Evolutionary conservation across 2,329 filamentous ascomycete species (phyloP), one percentile per base, ranked within the genome.

Genomic region (Plectosphaerella sp.): DNA sequence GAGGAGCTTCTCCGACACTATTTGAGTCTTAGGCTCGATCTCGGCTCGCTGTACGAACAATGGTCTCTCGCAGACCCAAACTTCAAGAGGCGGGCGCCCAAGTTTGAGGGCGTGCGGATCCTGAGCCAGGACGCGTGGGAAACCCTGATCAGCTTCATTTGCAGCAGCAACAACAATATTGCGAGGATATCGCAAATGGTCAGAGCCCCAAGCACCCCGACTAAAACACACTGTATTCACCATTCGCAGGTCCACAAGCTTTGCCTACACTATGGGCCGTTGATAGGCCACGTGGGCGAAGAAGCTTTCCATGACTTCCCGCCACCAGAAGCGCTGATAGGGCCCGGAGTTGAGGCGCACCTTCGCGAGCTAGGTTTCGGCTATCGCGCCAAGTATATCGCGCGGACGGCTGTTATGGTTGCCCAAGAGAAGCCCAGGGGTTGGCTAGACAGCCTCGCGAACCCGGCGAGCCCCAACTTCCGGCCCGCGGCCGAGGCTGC

Each of bases 121-220:
- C 74, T 99, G 45, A 89, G 87, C 61, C 94, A 99, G 72, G 92
- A 97, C 74, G 86, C 93, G 1, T 99, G 95, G 94, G 94, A 99
- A 69, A 86, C 94, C 1, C 76, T 99, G 20, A 77, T 99, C 22
- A 87, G 88, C 52, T 99, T 99, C 70, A 99, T 99, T 58, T 99
- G 94, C 77, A 97, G 92, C 70, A 96, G 91, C 71, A 99, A 99
- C 72, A 99, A 99, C 72, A 97, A 99, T 66, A 99, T 99, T 55
- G 81, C 86, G 2, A 84, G 94, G 39, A 99, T 99, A 66, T 93
- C 89, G 5, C 89, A 95, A 70, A 99, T 99, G 94, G 91, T 88
- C 62, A 57, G 64, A 37, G 24, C 5, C 48, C 10, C 39, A 20
- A 12, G 16, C 8, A 14, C 28, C 28, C 28, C 5, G 14, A 39